These are phyloP conservation scores for Gynandropsis gynandra DNA, from an alignment of 345 rosid genomes.

Conservation along the genomic window DNA sequence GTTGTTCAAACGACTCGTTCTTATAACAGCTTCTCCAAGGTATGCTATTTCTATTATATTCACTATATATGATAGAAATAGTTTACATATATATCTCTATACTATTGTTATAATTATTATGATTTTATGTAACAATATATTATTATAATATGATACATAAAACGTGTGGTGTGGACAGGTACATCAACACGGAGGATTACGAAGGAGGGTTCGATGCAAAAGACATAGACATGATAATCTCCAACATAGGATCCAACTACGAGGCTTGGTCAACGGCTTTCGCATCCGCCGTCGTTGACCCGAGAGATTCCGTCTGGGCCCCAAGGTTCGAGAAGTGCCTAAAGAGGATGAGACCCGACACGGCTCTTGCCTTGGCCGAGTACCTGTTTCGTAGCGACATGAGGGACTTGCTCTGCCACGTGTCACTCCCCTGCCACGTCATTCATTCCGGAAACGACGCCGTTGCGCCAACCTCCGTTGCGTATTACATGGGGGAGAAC, in stretches of 20 bases:
- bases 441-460: constrained; percentile 44
- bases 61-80: too few relatives aligned
- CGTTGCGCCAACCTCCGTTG: constrained; percentile 50
- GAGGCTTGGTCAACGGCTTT: constrained; percentile 44
- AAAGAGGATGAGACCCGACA: constrained; percentile 44
- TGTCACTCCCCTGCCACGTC: constrained; percentile 48
- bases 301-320: constrained; percentile 32
- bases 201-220: constrained; percentile 48
- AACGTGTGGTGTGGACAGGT: too few relatives aligned
- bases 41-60: too few relatives aligned
- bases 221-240: constrained; percentile 35
- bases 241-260: constrained; percentile 41
- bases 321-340: constrained; percentile 31
- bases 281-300: constrained; percentile 35
- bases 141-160: too few relatives aligned
- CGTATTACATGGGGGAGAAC: constrained; percentile 54
- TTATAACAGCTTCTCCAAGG: constrained; percentile 73
- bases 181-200: constrained; percentile 45
- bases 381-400: constrained; percentile 51
- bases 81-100: too few relatives aligned
- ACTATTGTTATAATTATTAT: too few relatives aligned
- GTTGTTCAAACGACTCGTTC: constrained; percentile 50
- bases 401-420: constrained; percentile 41
- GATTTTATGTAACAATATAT: too few relatives aligned
- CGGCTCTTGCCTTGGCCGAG: constrained; percentile 52